Evolutionary conservation across 257 asterid genomes (phyloP).

Genomic region (Knoxia roxburghii): DNA sequence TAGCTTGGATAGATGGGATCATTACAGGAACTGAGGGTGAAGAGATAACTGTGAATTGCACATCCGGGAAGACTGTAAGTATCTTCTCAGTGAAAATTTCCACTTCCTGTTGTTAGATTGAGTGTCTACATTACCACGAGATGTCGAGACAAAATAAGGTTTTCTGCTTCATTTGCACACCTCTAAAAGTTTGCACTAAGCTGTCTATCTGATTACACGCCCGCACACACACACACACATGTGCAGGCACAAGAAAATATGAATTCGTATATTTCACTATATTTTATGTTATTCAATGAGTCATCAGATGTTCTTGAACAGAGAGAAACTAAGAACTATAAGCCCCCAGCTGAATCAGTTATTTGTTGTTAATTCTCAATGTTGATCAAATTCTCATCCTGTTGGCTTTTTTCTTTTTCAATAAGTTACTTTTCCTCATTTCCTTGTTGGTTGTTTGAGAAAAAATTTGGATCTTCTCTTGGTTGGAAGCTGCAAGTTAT

Average conservation of each 20-base stretch:
- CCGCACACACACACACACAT: too few species aligned
- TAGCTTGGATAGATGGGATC: conserved; percentile 87
- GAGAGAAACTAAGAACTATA: background rate
- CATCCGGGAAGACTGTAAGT: conserved; percentile 74
- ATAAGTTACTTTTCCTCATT: background rate
- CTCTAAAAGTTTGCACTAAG: background rate
- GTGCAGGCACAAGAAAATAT: background rate
- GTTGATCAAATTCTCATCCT: background rate
- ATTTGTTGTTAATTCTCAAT: background rate
- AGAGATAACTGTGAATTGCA: conserved; percentile 53
- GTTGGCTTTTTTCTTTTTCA: background rate
- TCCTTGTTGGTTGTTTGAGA: too few species aligned
- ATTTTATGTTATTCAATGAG: background rate
- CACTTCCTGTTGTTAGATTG: background rate
- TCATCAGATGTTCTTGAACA: background rate
- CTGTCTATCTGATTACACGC: background rate
- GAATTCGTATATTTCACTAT: background rate
- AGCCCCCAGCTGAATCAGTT: background rate
- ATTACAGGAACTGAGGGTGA: conserved; percentile 59
- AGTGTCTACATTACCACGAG: background rate
- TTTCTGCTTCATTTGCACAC: background rate
- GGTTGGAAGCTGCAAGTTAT: background rate
- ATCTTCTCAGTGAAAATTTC: conserved; percentile 1
- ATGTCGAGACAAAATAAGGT: background rate
- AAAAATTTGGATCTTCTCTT: background rate